A percentile compares a stretch with the other conserved stretches of the same genome.
These are phyloP conservation scores for Chloromonas sp. DNA, from an alignment of 163 green algal genomes.

Conservation along the genomic window DNA sequence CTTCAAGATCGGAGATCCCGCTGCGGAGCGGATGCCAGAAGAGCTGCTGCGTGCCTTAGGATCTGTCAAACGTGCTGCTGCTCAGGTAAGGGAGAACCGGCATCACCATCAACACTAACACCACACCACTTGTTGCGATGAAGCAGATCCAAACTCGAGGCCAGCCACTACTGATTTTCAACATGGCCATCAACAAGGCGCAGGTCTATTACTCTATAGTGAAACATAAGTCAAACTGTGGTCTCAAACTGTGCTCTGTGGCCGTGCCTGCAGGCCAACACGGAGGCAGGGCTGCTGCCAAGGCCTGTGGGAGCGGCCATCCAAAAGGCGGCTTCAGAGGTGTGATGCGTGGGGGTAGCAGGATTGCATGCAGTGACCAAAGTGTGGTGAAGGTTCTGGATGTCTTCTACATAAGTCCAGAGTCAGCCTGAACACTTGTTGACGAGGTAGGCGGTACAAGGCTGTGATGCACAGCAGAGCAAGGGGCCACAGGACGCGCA, in stretches of 20 bases:
- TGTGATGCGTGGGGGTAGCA: not conserved
- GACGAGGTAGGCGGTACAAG: no score
- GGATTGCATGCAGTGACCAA: not conserved
- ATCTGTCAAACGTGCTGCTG: conserved; percentile 75
- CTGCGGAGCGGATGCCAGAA: conserved; percentile 84
- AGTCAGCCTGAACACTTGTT: no score
- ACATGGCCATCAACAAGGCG: not conserved
- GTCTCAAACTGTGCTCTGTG: not conserved
- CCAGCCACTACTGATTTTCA: not conserved
- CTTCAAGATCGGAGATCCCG: conserved; percentile 70
- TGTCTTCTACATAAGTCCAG: not conserved
- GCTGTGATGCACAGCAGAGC: no score
- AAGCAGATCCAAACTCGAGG: no score
- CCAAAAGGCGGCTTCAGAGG: conserved; percentile 28
- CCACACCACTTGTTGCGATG: no score
- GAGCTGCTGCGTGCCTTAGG: conserved; percentile 82
- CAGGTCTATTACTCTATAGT: not conserved
- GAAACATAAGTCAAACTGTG: not conserved
- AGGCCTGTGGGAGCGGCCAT: conserved; percentile 67
- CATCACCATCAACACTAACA: no score
- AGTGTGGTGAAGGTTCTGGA: not conserved
- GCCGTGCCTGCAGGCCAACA: conserved; percentile 68
- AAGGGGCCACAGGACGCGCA: no score
- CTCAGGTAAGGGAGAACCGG: conserved; percentile 44
- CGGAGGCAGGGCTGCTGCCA: conserved; percentile 69